These are phyloP conservation scores for Diutina rugosa DNA, from an alignment of 1,139 yeast species.

Conservation along the genomic window DNA sequence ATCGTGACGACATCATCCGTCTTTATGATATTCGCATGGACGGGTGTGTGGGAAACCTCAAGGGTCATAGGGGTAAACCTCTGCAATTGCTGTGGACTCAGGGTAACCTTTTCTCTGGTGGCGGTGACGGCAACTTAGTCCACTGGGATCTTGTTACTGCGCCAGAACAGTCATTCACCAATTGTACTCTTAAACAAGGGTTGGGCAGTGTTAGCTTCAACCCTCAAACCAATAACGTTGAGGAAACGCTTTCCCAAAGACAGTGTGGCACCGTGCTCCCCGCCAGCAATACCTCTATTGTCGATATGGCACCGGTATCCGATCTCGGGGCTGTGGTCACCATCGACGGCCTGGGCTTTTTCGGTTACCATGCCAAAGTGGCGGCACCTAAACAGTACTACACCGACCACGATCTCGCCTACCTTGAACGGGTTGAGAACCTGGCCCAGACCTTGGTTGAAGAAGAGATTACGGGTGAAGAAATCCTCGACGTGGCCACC, in stretches of 20 bases:
- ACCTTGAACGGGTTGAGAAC: background rate
- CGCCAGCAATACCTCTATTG: constrained; percentile 39
- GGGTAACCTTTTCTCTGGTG: constrained; percentile 49
- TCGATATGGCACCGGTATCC: constrained; percentile 26
- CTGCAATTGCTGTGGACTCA: constrained; percentile 53
- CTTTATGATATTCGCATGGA: constrained; percentile 68
- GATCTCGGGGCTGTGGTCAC: constrained; percentile 20
- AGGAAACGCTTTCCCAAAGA: constrained; percentile 22
- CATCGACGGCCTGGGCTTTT: constrained; percentile 40
- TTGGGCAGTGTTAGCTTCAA: constrained; percentile 27
- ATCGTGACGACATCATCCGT: constrained; percentile 43
- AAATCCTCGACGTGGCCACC: background rate
- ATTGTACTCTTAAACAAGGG: constrained; percentile 36
- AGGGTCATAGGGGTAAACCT: constrained; percentile 44
- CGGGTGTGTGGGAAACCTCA: constrained; percentile 37
- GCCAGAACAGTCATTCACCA: constrained; percentile 5
- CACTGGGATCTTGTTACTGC: constrained; percentile 53
- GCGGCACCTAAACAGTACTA: background rate
- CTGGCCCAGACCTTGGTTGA: background rate
- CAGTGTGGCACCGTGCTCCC: constrained; percentile 54
- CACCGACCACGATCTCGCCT: background rate
- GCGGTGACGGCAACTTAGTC: constrained; percentile 58
- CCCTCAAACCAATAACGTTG: constrained; percentile 17
- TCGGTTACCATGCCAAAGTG: constrained; percentile 34
- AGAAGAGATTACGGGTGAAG: background rate